Evolutionary conservation across 1,139 yeast species (phyloP).

Genomic region (Pichia sp.): DNA sequence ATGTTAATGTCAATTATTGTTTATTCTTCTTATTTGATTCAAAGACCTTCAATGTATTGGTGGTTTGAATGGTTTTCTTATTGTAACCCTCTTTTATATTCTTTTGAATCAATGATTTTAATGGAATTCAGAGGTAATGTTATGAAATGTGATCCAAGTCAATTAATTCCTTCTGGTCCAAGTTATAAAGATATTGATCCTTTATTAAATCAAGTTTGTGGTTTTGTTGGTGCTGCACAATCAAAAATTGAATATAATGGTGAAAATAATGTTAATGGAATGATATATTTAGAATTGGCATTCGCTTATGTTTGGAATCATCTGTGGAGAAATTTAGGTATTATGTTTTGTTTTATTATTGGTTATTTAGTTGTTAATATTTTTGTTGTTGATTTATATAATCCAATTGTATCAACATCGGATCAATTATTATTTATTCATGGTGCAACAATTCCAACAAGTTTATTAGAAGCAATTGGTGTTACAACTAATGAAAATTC

Average conservation of each 20-base stretch:
- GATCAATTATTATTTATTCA: conserved; percentile 22
- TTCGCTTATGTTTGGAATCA: conserved; percentile 36
- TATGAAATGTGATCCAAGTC: conserved; percentile 41
- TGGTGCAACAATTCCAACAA: conserved; percentile 9
- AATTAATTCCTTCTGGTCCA: conserved; percentile 45
- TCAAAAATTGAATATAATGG: conserved; percentile 35
- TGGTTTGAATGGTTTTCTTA: conserved; percentile 62
- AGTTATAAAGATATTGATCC: conserved; percentile 35
- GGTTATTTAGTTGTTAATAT: conserved; percentile 29
- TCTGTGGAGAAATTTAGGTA: conserved; percentile 49
- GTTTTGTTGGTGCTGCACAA: conserved; percentile 42
- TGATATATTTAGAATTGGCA: conserved; percentile 33
- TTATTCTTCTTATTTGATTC: conserved; percentile 54
- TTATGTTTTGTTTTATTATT: conserved; percentile 41
- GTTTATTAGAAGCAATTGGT: neutral
- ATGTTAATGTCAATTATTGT: conserved; percentile 39
- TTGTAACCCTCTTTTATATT: conserved; percentile 48
- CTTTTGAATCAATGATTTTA: conserved; percentile 48
- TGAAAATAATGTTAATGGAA: conserved; percentile 37
- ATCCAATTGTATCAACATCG: conserved; percentile 16
- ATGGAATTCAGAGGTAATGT: conserved; percentile 49
- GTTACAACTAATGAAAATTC: neutral
- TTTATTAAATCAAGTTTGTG: conserved; percentile 41
- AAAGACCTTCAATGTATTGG: conserved; percentile 52
- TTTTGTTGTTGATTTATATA: conserved; percentile 32